Conservation (phyloP, 441 rosid genomes). For the Heliophila coronopifolia region DNA sequence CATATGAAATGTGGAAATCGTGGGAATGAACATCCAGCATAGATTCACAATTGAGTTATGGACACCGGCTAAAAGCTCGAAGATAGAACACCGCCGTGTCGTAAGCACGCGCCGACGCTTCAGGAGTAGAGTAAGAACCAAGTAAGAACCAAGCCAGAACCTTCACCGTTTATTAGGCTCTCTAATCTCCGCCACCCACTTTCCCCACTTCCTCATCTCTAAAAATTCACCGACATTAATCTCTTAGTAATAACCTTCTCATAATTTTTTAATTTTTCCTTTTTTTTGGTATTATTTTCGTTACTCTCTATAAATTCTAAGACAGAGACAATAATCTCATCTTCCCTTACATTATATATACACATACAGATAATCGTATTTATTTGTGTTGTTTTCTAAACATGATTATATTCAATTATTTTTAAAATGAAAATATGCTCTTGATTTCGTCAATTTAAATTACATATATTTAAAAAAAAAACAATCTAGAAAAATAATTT, state of each 20-base stretch:
- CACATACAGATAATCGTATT: conserved; percentile 1
- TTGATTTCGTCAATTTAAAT: no score
- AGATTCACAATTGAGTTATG: no score
- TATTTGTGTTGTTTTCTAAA: no score
- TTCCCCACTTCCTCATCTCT: conserved; percentile 85
- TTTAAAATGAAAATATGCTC: no score
- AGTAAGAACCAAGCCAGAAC: conserved; percentile 85
- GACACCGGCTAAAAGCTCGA: conserved; percentile 53
- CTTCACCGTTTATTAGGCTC: conserved; percentile 79
- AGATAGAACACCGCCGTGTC: conserved; percentile 81
- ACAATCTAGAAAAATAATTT: no score
- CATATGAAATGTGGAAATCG: no score
- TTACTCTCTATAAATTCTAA: conserved; percentile 18
- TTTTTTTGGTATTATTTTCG: not conserved
- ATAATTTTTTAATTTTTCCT: not conserved
- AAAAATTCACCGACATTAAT: conserved; percentile 33
- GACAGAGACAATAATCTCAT: conserved; percentile 35
- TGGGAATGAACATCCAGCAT: no score
- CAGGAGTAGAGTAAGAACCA: no score
- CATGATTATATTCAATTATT: no score
- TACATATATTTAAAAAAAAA: no score
- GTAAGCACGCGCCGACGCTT: conserved; percentile 80
- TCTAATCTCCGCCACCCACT: conserved; percentile 89
- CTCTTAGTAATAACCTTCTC: conserved; percentile 16
- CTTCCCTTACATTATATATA: conserved; percentile 29